phyloP scores from a whole-genome alignment of 768 basidiomycete genomes.

The Lentinula raphanica region DNA sequence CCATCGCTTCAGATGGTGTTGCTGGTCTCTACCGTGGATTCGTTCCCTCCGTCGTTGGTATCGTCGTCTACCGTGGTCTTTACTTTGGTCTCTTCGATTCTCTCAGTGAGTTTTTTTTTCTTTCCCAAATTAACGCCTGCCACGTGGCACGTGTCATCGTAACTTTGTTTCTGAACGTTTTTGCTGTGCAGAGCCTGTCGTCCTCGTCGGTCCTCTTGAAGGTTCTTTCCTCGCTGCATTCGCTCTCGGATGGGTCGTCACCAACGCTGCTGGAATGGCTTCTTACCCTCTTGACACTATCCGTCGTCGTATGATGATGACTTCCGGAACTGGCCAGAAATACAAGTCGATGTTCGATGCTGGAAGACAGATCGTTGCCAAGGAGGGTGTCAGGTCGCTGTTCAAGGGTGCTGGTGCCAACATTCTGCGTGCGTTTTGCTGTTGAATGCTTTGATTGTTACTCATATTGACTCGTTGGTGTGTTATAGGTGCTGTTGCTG shows the following conservation, averaged over 20 bases:
- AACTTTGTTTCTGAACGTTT: constrained; percentile 16
- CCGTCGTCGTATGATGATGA: constrained; percentile 94
- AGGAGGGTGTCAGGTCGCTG: constrained; percentile 73
- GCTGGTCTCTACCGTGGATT: constrained; percentile 88
- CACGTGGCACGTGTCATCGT: not conserved
- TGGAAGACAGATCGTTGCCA: constrained; percentile 60
- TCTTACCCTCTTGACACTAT: constrained; percentile 72
- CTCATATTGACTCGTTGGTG: too few relatives aligned
- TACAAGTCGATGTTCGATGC: constrained; percentile 86
- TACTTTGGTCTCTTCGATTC: constrained; percentile 79
- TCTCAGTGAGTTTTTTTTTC: constrained; percentile 42
- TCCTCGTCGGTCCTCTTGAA: constrained; percentile 73
- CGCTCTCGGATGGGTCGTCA: constrained; percentile 80
- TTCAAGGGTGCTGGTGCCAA: constrained; percentile 88
- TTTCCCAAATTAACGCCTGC: too few relatives aligned
- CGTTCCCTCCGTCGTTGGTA: constrained; percentile 80
- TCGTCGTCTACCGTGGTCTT: constrained; percentile 84
- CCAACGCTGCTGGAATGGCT: constrained; percentile 79
- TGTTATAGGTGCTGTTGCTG: constrained; percentile 71
- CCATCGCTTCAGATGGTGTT: constrained; percentile 74
- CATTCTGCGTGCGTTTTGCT: constrained; percentile 62
- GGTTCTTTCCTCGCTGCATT: constrained; percentile 82
- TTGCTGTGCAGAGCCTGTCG: constrained; percentile 56
- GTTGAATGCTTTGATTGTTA: too few relatives aligned
- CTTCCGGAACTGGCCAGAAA: constrained; percentile 67